Base-by-base conservation (phyloP, 768 basidiomycete genomes). In the Dictyophora rubrovolvata region DNA sequence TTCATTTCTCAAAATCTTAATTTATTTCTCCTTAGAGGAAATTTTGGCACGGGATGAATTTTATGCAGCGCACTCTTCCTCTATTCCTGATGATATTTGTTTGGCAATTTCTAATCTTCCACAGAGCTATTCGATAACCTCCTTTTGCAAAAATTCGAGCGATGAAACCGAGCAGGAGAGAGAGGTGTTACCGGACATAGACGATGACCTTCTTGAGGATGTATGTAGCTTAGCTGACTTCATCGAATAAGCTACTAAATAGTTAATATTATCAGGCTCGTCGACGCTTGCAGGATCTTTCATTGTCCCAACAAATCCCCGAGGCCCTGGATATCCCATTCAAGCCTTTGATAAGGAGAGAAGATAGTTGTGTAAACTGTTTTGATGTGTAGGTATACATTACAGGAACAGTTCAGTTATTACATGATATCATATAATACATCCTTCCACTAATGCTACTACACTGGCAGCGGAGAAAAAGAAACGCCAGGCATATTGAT, bases 51-150 rank as follows among this genome's bases (percentile, higher is more conserved):
- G 90, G 37, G 77, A 78, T 51, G 77, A 76, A 35, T 93, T 93
- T 69, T 88, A 89, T 61, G 74, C 75, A 2, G 84, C 85, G 50
- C 83, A 91, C 53, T 89, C 88, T 0, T 76, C 76, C 12, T 80
- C 86, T 67, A 77, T 93, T 1, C 89, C 89, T 0, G 79, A 84
- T 62, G 90, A 93, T 63, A 77, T 93, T 42, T 92, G 90, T 67
- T 72, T 90, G 16, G 87, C 80, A 61, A 82, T 91, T 55, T 81
- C 79, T 63, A 87, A 90, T 67, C 69, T 79, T 10, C 89, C 89
- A 10, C 89, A 87, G 37, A 77, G 75, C 55, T 89, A 85, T 84
- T 80, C 85, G 61, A 76, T 89, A 12, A 67, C 79, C 0, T 83
- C 88, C 0, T 77, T 51, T 17, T 34, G 33, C 28, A 51, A 11